Percentiles rank a stretch among this genome's conserved stretches.
Evolutionary conservation across 352 stramenopile genomes (phyloP).

Genomic region (Achlya hypogyna): DNA sequence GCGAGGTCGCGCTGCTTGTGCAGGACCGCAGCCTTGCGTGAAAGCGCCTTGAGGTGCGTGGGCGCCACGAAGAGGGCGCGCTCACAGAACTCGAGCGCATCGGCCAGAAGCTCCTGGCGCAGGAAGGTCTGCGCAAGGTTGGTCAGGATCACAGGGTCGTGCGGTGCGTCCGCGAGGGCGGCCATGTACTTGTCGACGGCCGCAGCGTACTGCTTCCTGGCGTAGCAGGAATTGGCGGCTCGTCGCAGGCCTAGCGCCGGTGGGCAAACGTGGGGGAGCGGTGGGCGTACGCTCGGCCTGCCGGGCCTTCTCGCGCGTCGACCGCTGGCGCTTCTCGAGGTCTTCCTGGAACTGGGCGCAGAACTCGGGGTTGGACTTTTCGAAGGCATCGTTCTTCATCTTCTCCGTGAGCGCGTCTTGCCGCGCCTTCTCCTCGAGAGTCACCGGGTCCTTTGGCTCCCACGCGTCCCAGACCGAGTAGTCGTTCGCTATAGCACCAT

Average conservation of each 20-base stretch:
- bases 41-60: slow-evolving; percentile 58
- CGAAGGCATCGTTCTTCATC: slow-evolving; percentile 57
- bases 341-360: slow-evolving; percentile 73
- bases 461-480: slow-evolving; percentile 74
- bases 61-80: slow-evolving; percentile 50
- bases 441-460: slow-evolving; percentile 60
- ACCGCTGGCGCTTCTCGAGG: slow-evolving; percentile 44
- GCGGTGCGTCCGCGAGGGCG: slow-evolving; percentile 44
- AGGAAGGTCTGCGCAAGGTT: slow-evolving; percentile 67
- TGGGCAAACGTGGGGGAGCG: neutral
- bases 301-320: slow-evolving; percentile 40
- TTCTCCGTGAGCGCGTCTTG: slow-evolving; percentile 48
- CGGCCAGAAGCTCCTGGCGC: slow-evolving; percentile 35
- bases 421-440: slow-evolving; percentile 46
- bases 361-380: slow-evolving; percentile 67
- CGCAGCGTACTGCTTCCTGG: slow-evolving; percentile 37
- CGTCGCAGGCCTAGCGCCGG: slow-evolving; percentile 39
- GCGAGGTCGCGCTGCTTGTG: slow-evolving; percentile 40
- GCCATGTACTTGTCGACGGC: slow-evolving; percentile 63
- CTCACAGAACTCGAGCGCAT: slow-evolving; percentile 60
- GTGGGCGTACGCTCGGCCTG: slow-evolving; percentile 38
- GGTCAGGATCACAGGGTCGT: slow-evolving; percentile 47
- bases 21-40: slow-evolving; percentile 42
- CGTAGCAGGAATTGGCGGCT: slow-evolving; percentile 53
- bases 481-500: slow-evolving; percentile 38